phyloP scores from a whole-genome alignment of 2,329 filamentous ascomycete genomes.

The Biscogniauxia sp. region DNA sequence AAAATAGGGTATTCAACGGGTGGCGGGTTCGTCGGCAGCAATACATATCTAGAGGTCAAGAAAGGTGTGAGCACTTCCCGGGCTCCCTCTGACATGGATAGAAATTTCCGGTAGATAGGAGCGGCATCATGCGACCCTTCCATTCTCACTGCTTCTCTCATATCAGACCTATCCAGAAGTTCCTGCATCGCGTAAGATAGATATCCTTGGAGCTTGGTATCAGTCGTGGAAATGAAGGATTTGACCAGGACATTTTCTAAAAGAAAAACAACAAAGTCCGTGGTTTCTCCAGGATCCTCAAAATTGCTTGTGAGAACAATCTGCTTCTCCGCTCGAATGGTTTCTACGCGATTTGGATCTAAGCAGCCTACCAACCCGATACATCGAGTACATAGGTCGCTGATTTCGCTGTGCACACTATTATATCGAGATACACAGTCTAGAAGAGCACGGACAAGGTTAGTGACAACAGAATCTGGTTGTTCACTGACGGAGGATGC shows the following conservation, averaged over 20 bases:
- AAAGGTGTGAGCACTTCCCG: conserved; percentile 87
- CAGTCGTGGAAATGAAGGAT: conserved; percentile 85
- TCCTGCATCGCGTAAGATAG: conserved; percentile 95
- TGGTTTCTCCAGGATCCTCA: conserved; percentile 69
- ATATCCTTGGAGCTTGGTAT: conserved; percentile 84
- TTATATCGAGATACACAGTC: conserved; percentile 84
- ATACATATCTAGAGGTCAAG: conserved; percentile 75
- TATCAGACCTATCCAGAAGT: conserved; percentile 73
- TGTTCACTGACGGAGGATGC: conserved; percentile 79
- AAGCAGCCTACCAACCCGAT: conserved; percentile 88
- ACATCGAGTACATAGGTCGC: conserved; percentile 73
- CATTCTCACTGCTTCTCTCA: conserved; percentile 55
- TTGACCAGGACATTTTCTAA: conserved; percentile 86
- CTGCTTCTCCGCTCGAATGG: conserved; percentile 72
- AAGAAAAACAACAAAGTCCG: conserved; percentile 81
- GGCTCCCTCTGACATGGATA: conserved; percentile 70
- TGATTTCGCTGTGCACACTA: conserved; percentile 63
- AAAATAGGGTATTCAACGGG: conserved; percentile 76
- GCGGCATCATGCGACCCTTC: conserved; percentile 48
- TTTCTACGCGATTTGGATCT: conserved; percentile 86
- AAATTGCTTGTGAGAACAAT: conserved; percentile 90
- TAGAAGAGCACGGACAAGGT: conserved; percentile 73
- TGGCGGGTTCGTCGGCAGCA: conserved; percentile 60
- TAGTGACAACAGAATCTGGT: conserved; percentile 70
- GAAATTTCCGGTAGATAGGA: conserved; percentile 71